Evolutionary conservation across 2,329 filamentous ascomycete genomes (phyloP).

Genomic region (Seiridium unicorne): DNA sequence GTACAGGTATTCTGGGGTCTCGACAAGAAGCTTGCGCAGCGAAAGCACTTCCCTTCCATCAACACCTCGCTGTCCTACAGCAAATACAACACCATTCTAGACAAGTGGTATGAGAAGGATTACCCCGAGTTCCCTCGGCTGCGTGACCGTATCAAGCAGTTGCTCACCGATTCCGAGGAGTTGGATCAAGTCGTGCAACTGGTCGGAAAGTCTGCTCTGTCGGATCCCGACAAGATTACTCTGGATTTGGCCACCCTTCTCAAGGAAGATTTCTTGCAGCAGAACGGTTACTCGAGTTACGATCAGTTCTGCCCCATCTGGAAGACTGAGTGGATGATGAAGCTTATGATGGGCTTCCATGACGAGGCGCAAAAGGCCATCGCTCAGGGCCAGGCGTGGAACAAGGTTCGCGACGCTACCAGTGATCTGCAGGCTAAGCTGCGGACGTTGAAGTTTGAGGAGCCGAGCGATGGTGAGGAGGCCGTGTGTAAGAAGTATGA

Average conservation of each 20-base stretch:
- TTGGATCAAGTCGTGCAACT: conserved; percentile 98
- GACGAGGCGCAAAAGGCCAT: conserved; percentile 97
- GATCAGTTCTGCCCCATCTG: conserved; percentile 99
- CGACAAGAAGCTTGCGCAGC: conserved; percentile 98
- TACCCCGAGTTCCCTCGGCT: conserved; percentile 92
- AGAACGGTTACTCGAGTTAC: conserved; percentile 98
- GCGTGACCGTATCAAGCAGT: conserved; percentile 88
- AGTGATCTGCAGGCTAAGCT: conserved; percentile 81
- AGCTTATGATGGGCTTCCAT: conserved; percentile 96
- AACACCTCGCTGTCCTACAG: conserved; percentile 94
- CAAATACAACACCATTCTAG: conserved; percentile 88
- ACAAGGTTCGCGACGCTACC: conserved; percentile 89
- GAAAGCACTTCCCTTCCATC: conserved; percentile 98
- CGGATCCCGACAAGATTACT: conserved; percentile 97
- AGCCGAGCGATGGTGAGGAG: conserved; percentile 82
- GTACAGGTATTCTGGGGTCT: conserved; percentile 99
- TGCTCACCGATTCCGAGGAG: conserved; percentile 93
- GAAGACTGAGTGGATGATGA: conserved; percentile 99
- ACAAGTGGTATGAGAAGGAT: conserved; percentile 92
- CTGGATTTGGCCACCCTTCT: conserved; percentile 86
- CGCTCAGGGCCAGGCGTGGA: conserved; percentile 86
- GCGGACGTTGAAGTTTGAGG: conserved; percentile 94
- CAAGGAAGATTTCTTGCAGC: conserved; percentile 98
- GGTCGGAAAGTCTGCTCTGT: conserved; percentile 94
- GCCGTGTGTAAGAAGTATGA: conserved; percentile 90